Evolutionary conservation across 768 basidiomycete genomes (phyloP), one percentile per base, ranked within the genome.

Genomic region (Tylopilus intermedius): DNA sequence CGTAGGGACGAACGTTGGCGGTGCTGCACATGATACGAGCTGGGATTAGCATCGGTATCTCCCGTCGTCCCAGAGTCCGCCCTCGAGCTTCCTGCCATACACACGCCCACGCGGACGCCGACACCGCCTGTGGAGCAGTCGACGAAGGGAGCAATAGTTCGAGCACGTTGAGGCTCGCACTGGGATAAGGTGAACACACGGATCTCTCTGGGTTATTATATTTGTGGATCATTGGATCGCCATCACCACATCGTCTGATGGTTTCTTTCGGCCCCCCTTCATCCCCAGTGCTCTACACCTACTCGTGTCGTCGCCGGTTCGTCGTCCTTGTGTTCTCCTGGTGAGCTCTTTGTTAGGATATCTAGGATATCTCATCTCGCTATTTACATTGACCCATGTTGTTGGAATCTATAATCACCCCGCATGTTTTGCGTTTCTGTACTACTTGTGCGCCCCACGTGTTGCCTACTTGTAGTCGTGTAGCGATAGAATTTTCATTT

Each of bases 111-210:
- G 48, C 8, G 21, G 18, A 35, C 15, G n/a, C 7, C 41, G 4
- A 15, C n/a, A 2, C 48, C 61, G 6, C 5, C 37, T 15, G 24
- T 46, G 9, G 62, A 55, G 14, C 61, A 0, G 53, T 62, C 15
- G 66, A 65, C 7, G 67, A 68, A 22, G 57, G 53, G 14, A 65
- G 48, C 40, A 58, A 43, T 24, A 63, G 54, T 39, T 66, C 66
- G 47, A 68, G 67, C 43, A 68, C 67, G 21, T 42, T 70, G 40
- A 51, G 68, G 26, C 70, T 70, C 35, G 67, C 67, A 13, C 45
- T 68, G 44, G 67, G 67, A 18, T 68, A 49, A 68, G 39, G 21
- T 10, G 8, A 8, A 33, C 24, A 9, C n/a, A 11, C 29, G 26
- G 5, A 29, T 37, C 29, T 26, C 44, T 38, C 14, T 54, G 54